Evolutionary conservation across 164 flowering plant species (phyloP).

Genomic region (Echeveria elegans): DNA sequence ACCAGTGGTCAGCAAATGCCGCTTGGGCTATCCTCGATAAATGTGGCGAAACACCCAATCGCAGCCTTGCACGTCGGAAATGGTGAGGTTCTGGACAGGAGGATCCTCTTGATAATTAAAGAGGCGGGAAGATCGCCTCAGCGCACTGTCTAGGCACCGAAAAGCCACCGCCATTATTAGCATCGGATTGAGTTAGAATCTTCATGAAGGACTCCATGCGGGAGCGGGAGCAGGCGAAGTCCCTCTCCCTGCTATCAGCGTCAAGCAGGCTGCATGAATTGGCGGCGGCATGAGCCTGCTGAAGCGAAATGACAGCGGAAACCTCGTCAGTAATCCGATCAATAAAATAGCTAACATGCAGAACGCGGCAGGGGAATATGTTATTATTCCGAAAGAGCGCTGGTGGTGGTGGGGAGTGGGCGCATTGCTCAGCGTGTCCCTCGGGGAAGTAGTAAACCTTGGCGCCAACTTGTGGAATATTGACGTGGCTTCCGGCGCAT

Average conservation of each 20-base stretch:
- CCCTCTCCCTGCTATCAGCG: too few species aligned
- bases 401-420: too few species aligned
- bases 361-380: slow-evolving; percentile 28
- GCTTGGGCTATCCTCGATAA: slow-evolving; percentile 63
- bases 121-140: slow-evolving; percentile 56
- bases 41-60: slow-evolving; percentile 47
- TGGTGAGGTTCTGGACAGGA: slow-evolving; percentile 48
- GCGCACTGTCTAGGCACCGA: slow-evolving; percentile 82
- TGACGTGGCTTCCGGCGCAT: slow-evolving; percentile 43
- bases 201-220: slow-evolving; percentile 35
- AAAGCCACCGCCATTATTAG: slow-evolving; percentile 86
- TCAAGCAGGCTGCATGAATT: too few species aligned
- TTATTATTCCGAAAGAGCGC: slow-evolving; percentile 18
- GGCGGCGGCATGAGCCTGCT: slow-evolving; percentile 11
- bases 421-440: slow-evolving; percentile 58
- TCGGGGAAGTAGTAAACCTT: slow-evolving; percentile 76
- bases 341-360: slow-evolving; percentile 29
- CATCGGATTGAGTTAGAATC: slow-evolving; percentile 68
- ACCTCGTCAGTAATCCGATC: slow-evolving; percentile 49
- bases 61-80: slow-evolving; percentile 46
- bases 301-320: slow-evolving; percentile 29
- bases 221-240: too few species aligned
- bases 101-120: slow-evolving; percentile 44
- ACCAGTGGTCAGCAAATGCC: slow-evolving; percentile 77
- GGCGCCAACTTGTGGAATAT: slow-evolving; percentile 37